Evolutionary conservation across 1,284 basidiomycete species (phyloP).

Genomic region (Earliella scabrosa): DNA sequence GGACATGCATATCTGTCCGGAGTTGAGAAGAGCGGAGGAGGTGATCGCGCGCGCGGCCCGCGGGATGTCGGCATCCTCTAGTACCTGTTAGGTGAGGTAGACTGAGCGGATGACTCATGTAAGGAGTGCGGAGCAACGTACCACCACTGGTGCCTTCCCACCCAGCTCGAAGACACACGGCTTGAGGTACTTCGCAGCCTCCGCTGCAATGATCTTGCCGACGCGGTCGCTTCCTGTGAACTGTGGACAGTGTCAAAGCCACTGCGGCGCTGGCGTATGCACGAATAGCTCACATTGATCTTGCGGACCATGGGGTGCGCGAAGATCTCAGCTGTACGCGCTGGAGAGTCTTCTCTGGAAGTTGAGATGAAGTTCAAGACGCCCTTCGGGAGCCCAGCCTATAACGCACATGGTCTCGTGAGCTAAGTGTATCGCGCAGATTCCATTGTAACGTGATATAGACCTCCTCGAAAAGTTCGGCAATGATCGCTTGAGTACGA

Average conservation of each 20-base stretch:
- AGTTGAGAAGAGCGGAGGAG: slow-evolving; percentile 63
- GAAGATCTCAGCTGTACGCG: slow-evolving; percentile 28
- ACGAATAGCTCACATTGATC: slow-evolving; percentile 27
- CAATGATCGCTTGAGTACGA: slow-evolving; percentile 50
- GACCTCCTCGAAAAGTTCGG: slow-evolving; percentile 53
- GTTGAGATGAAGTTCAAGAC: slow-evolving; percentile 31
- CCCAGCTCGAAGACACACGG: slow-evolving; percentile 26
- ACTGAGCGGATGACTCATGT: background rate
- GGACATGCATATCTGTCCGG: slow-evolving; percentile 76
- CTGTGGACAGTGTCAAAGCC: background rate
- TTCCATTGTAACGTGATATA: background rate
- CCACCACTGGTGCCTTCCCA: slow-evolving; percentile 69
- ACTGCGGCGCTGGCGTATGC: background rate
- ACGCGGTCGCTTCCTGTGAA: slow-evolving; percentile 28
- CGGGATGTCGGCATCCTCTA: slow-evolving; percentile 64
- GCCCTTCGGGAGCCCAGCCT: slow-evolving; percentile 34
- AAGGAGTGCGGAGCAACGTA: slow-evolving; percentile 33
- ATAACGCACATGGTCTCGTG: background rate
- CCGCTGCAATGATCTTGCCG: slow-evolving; percentile 21
- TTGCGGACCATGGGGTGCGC: slow-evolving; percentile 32
- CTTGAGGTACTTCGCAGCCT: slow-evolving; percentile 28
- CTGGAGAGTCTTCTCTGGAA: slow-evolving; percentile 26
- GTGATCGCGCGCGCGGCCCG: slow-evolving; percentile 60
- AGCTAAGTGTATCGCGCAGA: background rate
- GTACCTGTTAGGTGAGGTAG: slow-evolving; percentile 41